Evolutionary conservation across 306 rosid species (phyloP).

Genomic region (Quercus dentata): DNA sequence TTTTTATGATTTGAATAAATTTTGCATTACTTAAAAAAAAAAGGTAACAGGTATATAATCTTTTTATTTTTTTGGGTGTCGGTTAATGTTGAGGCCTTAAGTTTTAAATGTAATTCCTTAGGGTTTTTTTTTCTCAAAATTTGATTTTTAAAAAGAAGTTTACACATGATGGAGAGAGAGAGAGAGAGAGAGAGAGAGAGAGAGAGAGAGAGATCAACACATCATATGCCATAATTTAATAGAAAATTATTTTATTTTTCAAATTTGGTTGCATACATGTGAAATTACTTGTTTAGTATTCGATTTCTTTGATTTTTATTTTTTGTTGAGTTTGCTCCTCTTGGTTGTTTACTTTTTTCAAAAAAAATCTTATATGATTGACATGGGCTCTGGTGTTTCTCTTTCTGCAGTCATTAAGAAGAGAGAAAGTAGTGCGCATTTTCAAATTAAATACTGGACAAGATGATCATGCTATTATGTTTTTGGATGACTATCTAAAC

Average conservation of each 20-base stretch:
- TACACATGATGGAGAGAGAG: not conserved
- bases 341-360: not conserved
- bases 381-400: not conserved
- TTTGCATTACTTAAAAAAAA: no score
- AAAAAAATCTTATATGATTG: constrained; percentile 1
- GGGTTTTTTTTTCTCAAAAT: not conserved
- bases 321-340: not conserved
- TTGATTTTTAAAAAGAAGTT: not conserved
- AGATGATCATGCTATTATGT: constrained; percentile 87
- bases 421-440: constrained; percentile 76
- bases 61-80: no score
- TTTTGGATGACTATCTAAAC: constrained; percentile 72
- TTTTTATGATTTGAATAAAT: no score
- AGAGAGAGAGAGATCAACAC: not conserved
- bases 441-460: constrained; percentile 91
- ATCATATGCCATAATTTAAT: not conserved
- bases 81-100: no score
- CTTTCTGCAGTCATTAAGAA: constrained; percentile 60
- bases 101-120: not conserved
- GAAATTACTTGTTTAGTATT: not conserved
- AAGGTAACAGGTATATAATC: no score
- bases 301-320: not conserved
- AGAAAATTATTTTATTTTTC: not conserved
- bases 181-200: not conserved
- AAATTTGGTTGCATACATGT: not conserved